phyloP scores from a whole-genome alignment of 2,329 filamentous ascomycete species.

The Arthrobotrys iridis region DNA sequence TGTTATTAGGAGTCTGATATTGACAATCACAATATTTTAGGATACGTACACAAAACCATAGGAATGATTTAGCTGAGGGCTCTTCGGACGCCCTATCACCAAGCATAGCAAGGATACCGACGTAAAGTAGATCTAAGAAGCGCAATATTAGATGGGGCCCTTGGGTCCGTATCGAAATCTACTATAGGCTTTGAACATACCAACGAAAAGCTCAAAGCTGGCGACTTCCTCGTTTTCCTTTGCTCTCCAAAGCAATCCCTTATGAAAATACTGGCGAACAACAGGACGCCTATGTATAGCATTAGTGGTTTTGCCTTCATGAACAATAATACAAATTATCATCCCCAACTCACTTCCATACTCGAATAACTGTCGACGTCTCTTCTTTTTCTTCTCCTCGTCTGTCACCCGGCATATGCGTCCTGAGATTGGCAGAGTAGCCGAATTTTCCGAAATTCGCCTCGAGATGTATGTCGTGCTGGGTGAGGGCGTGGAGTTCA shows the following conservation, averaged over 20 bases:
- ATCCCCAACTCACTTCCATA: slow-evolving; percentile 40
- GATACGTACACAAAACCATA: slow-evolving; percentile 65
- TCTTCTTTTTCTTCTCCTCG: slow-evolving; percentile 55
- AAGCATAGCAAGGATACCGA: slow-evolving; percentile 72
- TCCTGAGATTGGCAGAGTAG: slow-evolving; percentile 69
- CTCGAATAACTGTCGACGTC: slow-evolving; percentile 40
- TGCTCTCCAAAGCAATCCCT: slow-evolving; percentile 72
- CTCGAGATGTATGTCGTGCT: slow-evolving; percentile 64
- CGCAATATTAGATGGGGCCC: neutral
- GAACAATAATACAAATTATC: slow-evolving; percentile 52
- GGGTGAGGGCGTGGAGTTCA: slow-evolving; percentile 33
- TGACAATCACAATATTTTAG: neutral
- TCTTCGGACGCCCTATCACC: slow-evolving; percentile 71
- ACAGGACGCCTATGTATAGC: slow-evolving; percentile 68
- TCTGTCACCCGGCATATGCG: slow-evolving; percentile 61
- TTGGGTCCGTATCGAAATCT: neutral
- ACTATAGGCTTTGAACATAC: slow-evolving; percentile 63
- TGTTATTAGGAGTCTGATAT: too few species aligned
- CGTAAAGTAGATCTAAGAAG: slow-evolving; percentile 58
- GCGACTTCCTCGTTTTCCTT: slow-evolving; percentile 70
- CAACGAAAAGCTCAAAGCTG: slow-evolving; percentile 73
- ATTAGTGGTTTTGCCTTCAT: slow-evolving; percentile 60
- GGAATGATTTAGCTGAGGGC: slow-evolving; percentile 67
- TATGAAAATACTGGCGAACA: slow-evolving; percentile 74
- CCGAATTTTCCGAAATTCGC: slow-evolving; percentile 73